phyloP scores from a whole-genome alignment of 1,284 basidiomycete genomes.

The Naganishia liquefaciens region DNA sequence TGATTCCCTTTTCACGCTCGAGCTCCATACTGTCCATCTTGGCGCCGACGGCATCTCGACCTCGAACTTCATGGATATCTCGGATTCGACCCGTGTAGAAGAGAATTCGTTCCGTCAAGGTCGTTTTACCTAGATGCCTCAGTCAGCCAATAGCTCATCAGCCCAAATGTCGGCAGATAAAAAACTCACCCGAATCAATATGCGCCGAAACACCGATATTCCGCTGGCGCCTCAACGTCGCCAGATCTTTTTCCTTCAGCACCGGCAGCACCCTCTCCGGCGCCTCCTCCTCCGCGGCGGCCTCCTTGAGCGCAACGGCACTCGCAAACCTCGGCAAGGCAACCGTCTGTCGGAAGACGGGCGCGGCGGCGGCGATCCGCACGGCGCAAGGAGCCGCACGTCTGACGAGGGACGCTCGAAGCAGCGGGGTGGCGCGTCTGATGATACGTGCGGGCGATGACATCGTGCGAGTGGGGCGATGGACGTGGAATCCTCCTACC shows the following conservation, averaged over 20 bases:
- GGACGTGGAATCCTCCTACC: no score
- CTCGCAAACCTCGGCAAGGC: not conserved
- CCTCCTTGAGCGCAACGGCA: slow-evolving; percentile 2
- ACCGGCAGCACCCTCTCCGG: slow-evolving; percentile 45
- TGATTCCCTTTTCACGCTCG: slow-evolving; percentile 98
- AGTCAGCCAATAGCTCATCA: not conserved
- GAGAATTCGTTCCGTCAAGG: slow-evolving; percentile 93
- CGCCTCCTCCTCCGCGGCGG: not conserved
- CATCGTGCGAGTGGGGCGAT: not conserved
- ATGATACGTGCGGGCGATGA: not conserved
- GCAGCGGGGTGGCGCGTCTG: not conserved
- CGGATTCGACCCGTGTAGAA: slow-evolving; percentile 96
- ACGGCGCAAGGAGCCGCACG: not conserved
- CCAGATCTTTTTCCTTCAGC: slow-evolving; percentile 44
- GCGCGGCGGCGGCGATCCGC: not conserved
- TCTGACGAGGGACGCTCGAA: not conserved
- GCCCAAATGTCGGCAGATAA: not conserved
- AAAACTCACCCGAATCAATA: slow-evolving; percentile 72
- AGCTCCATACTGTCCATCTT: slow-evolving; percentile 99
- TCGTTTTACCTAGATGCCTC: slow-evolving; percentile 75
- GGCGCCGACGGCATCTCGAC: slow-evolving; percentile 91
- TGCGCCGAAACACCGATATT: slow-evolving; percentile 70
- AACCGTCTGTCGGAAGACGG: not conserved
- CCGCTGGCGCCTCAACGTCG: slow-evolving; percentile 49
- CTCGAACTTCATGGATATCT: slow-evolving; percentile 97